Base-by-base conservation (phyloP, 257 asterid species). In the Solanum appendiculatum region DNA sequence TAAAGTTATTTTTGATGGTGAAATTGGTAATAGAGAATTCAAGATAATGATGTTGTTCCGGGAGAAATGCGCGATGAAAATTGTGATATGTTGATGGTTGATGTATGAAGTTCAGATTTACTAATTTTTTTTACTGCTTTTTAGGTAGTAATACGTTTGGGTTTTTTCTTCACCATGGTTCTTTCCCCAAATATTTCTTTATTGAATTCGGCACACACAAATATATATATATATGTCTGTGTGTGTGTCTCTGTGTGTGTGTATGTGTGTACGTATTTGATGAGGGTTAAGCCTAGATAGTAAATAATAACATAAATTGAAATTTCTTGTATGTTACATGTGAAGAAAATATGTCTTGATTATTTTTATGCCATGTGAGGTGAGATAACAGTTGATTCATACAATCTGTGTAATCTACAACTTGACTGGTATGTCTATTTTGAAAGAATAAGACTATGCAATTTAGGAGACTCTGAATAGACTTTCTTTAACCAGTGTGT, bases 11-110 rank as follows among this genome's bases (percentile, higher is more conserved):
- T 87, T 87, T 7, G 72, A 39, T 63, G 85, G 46, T 51, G 88
- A 23, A 23, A 23, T 72, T 82, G 88, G 40, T 15, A 13, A 31
- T 63, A 90, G 63, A 29, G 84, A 70, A 21, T 18, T 14, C 51
- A 40, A 44, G 75, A 25, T 66, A 80, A 37, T 29, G 15, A 7
- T 4, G 48, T 44, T 84, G 83, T 42, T 69, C 2, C 81, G 25
- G 92, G 90, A 36, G 87, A 86, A 46, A 92, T 87, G 93, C 91
- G 64, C 11, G 95, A 92, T 86, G 95, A 88, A 85, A 94, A 93
- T 87, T 93, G 93, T 6, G 95, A 91, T 88, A 90, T 89, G 44
- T 46, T 92, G 91, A 93, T 93, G 93, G 54, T 84, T 18, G 93
- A 93, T 85, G 93, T 92, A 3, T 88, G 90, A 89, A 29, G 36